These are phyloP conservation scores for Trichoderma asperellum DNA, from an alignment of 2,329 filamentous ascomycete species.

Conservation along the genomic window DNA sequence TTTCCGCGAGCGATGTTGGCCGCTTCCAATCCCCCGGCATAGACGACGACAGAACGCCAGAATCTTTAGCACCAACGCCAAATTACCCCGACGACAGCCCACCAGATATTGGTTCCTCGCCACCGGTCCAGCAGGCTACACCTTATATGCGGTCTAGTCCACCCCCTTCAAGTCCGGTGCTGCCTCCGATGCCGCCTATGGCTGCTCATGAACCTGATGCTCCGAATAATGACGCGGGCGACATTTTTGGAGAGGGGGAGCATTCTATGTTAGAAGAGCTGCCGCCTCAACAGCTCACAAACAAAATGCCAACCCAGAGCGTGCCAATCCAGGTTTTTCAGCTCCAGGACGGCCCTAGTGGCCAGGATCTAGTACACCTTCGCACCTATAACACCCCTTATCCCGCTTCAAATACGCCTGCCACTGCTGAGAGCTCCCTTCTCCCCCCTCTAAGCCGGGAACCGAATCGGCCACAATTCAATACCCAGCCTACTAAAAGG, in stretches of 20 bases:
- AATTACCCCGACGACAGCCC: constrained; percentile 68
- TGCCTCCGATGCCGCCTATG: constrained; percentile 63
- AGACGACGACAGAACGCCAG: constrained; percentile 59
- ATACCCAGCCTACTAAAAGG: constrained; percentile 32
- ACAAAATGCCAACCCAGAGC: constrained; percentile 42
- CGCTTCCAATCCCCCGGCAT: constrained; percentile 50
- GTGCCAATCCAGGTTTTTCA: constrained; percentile 51
- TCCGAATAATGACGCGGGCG: constrained; percentile 77
- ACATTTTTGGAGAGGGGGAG: constrained; percentile 66
- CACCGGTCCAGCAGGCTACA: constrained; percentile 72
- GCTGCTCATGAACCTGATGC: constrained; percentile 74
- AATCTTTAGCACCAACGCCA: constrained; percentile 57
- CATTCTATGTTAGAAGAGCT: constrained; percentile 44
- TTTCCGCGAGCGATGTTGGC: constrained; percentile 48
- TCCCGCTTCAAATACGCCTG: constrained; percentile 31
- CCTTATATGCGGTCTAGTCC: constrained; percentile 62
- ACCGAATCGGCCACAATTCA: constrained; percentile 27
- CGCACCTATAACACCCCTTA: constrained; percentile 37
- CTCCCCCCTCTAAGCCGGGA: constrained; percentile 36
- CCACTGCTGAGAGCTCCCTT: constrained; percentile 32
- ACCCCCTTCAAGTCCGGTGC: constrained; percentile 77
- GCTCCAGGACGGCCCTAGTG: constrained; percentile 43
- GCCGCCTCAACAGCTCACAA: constrained; percentile 19
- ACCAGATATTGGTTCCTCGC: constrained; percentile 85
- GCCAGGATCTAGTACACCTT: constrained; percentile 44